A percentile compares a stretch with the other conserved stretches of the same genome.
These are phyloP conservation scores for Mucor saturninus DNA, from an alignment of 371 early-diverging fungal genomes.

Conservation along the genomic window DNA sequence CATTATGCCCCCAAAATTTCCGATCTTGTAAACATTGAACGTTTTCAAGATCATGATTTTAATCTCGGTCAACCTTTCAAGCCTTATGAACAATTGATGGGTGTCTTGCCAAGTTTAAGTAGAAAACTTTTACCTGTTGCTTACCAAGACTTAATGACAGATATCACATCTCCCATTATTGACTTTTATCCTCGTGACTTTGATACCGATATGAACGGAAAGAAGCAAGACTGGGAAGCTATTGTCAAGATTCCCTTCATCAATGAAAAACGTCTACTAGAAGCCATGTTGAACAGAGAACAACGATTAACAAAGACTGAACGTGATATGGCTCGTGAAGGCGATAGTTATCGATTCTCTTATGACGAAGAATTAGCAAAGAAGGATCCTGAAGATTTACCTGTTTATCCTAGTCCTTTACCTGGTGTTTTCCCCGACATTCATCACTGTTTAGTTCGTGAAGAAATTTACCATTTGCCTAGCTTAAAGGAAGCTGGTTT, in stretches of 20 bases:
- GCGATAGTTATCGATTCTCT: constrained; percentile 68
- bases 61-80: constrained; percentile 87
- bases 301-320: constrained; percentile 72
- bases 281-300: constrained; percentile 80
- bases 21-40: constrained; percentile 61
- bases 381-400: constrained; percentile 25
- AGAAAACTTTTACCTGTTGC: constrained; percentile 79
- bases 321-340: constrained; percentile 68
- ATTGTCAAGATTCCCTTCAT: constrained; percentile 95
- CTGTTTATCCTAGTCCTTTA: constrained; percentile 65
- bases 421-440: constrained; percentile 77
- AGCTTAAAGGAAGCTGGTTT: constrained; percentile 30
- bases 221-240: constrained; percentile 98
- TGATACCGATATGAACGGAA: constrained; percentile 97
- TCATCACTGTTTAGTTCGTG: constrained; percentile 56
- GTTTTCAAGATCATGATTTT: constrained; percentile 69
- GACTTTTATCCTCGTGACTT: constrained; percentile 96
- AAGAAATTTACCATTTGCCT: constrained; percentile 59
- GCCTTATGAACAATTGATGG: constrained; percentile 99
- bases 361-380: constrained; percentile 56
- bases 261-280: constrained; percentile 82
- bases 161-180: constrained; percentile 81
- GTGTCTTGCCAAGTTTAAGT: constrained; percentile 93
- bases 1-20: constrained; percentile 98
- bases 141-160: constrained; percentile 86